Conservation (phyloP, 2,329 filamentous ascomycete genomes). For the Ophiostoma montium region DNA sequence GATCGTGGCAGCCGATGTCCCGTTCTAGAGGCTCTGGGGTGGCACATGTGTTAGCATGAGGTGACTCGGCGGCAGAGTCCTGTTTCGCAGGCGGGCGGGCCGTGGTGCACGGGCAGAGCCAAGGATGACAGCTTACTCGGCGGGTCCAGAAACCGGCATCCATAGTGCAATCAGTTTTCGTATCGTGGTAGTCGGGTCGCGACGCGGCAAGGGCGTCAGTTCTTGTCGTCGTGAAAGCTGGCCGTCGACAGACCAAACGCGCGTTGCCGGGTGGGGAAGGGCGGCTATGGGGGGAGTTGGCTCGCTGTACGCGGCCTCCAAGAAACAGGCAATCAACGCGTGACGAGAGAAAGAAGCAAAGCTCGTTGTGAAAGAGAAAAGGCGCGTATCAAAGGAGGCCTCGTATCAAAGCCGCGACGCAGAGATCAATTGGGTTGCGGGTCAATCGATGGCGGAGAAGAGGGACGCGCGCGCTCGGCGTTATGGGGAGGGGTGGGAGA, state of each 20-base stretch:
- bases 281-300: background rate
- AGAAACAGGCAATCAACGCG: background rate
- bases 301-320: too few species aligned
- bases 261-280: background rate
- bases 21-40: slow-evolving; percentile 8
- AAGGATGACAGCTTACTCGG: slow-evolving; percentile 2
- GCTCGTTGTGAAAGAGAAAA: background rate
- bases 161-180: slow-evolving; percentile 7
- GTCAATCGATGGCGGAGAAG: background rate
- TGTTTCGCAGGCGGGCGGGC: background rate
- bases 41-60: background rate
- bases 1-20: slow-evolving; percentile 5
- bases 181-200: background rate
- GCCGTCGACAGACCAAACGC: background rate
- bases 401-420: background rate
- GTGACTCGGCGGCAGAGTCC: background rate
- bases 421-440: background rate
- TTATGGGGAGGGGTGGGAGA: background rate
- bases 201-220: slow-evolving; percentile 4
- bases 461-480: slow-evolving; percentile 1
- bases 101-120: background rate
- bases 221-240: background rate
- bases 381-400: slow-evolving; percentile 1
- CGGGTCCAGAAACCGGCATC: slow-evolving; percentile 5
- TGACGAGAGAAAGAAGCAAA: background rate